These are phyloP conservation scores for Colletotrichum abscissum DNA, from an alignment of 2,329 filamentous ascomycete genomes.

Conservation along the genomic window DNA sequence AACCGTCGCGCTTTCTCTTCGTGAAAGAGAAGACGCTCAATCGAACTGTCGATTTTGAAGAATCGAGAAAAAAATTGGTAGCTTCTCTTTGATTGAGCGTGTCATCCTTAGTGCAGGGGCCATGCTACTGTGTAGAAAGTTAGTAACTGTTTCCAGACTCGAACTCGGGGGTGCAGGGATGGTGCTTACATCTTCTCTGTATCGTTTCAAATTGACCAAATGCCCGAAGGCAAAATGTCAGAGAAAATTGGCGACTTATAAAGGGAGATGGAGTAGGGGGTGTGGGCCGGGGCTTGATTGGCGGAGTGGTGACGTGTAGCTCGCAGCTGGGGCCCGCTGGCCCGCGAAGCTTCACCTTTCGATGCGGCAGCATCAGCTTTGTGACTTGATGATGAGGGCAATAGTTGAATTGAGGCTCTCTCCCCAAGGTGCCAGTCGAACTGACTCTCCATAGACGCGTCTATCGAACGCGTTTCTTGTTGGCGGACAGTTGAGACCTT, in stretches of 20 bases:
- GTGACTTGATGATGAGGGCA: too few species aligned
- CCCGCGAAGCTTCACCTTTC: too few species aligned
- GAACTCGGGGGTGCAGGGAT: neutral
- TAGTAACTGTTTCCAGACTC: neutral
- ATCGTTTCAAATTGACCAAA: constrained; percentile 31
- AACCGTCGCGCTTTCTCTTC: too few species aligned
- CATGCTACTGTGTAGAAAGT: constrained; percentile 67
- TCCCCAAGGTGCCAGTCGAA: too few species aligned
- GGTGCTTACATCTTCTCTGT: constrained; percentile 25
- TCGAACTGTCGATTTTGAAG: neutral
- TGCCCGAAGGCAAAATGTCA: constrained; percentile 7
- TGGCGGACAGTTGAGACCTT: too few species aligned
- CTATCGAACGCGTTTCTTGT: too few species aligned
- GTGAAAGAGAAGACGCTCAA: too few species aligned
- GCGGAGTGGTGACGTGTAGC: too few species aligned
- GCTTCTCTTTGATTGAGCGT: constrained; percentile 86
- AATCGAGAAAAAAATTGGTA: constrained; percentile 55
- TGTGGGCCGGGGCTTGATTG: neutral
- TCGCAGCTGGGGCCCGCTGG: too few species aligned
- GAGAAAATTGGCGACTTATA: neutral
- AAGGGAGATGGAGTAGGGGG: neutral
- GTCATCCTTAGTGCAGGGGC: constrained; percentile 94
- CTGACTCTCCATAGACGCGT: too few species aligned
- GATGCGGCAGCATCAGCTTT: too few species aligned
- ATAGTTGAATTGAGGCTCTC: too few species aligned